Percentiles rank a stretch among this genome's conserved stretches.
phyloP scores from a whole-genome alignment of 352 stramenopile species.

The Bremia lactucae region DNA sequence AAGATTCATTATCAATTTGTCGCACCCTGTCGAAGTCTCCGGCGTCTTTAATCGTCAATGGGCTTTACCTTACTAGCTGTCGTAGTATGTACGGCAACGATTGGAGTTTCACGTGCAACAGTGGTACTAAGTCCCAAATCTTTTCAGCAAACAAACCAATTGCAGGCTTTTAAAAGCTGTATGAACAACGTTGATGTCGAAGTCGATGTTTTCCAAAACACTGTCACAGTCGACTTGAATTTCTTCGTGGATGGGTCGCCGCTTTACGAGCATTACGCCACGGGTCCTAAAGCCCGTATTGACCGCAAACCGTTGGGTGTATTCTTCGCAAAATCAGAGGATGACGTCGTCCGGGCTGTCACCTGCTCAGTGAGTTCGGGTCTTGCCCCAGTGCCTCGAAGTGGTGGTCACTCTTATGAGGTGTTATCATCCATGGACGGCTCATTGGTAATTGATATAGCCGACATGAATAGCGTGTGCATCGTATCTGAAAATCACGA shows the following conservation, averaged over 20 bases:
- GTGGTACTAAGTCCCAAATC: slow-evolving; percentile 1
- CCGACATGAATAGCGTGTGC: slow-evolving; percentile 37
- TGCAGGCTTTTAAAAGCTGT: slow-evolving; percentile 21
- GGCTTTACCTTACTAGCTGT: slow-evolving; percentile 8
- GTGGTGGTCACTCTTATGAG: slow-evolving; percentile 46
- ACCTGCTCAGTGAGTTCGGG: slow-evolving; percentile 26
- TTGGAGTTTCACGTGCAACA: slow-evolving; percentile 4
- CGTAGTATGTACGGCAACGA: slow-evolving; percentile 8
- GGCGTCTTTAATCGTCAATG: slow-evolving; percentile 5
- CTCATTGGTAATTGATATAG: slow-evolving; percentile 44
- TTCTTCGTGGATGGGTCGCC: slow-evolving; percentile 26
- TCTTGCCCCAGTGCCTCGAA: slow-evolving; percentile 30
- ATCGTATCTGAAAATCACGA: slow-evolving; percentile 20
- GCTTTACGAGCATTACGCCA: slow-evolving; percentile 36
- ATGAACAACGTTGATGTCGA: too few species aligned
- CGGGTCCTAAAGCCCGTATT: slow-evolving; percentile 39
- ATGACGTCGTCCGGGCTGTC: slow-evolving; percentile 33
- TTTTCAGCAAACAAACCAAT: slow-evolving; percentile 3
- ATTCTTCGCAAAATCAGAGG: slow-evolving; percentile 34
- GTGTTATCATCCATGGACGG: slow-evolving; percentile 47
- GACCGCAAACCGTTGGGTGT: slow-evolving; percentile 31
- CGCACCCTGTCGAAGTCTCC: slow-evolving; percentile 3
- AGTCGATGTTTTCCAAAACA: slow-evolving; percentile 2
- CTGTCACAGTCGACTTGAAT: slow-evolving; percentile 16
- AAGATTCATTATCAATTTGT: too few species aligned